Percentiles rank a stretch among this genome's conserved stretches.
These are phyloP conservation scores for Xerophyta viscosa DNA, from an alignment of 106 monocot genomes.

Conservation along the genomic window DNA sequence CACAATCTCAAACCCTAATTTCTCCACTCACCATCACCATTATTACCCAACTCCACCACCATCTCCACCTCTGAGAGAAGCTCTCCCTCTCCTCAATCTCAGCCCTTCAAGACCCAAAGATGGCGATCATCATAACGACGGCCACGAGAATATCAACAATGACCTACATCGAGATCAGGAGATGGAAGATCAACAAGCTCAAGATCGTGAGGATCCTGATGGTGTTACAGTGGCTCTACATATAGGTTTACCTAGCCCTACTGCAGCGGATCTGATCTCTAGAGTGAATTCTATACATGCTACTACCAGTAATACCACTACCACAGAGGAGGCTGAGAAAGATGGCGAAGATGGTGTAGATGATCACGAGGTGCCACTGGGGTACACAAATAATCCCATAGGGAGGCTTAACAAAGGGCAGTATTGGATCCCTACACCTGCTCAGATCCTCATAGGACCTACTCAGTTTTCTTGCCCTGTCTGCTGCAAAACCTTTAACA, in stretches of 20 bases:
- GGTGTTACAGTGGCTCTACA: slow-evolving; percentile 25
- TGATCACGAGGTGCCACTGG: too few relatives aligned
- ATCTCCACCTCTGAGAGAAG: slow-evolving; percentile 20
- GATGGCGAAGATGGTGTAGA: not conserved
- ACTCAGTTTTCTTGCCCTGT: slow-evolving; percentile 12
- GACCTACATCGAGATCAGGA: not conserved
- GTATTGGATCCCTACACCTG: slow-evolving; percentile 11
- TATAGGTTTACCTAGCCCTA: slow-evolving; percentile 24
- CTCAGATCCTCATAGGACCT: slow-evolving; percentile 13
- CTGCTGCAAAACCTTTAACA: slow-evolving; percentile 12
- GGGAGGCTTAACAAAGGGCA: slow-evolving; percentile 8
- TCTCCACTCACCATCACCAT: not conserved
- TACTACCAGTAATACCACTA: too few relatives aligned
- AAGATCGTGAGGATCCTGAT: slow-evolving; percentile 1
- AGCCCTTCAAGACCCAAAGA: slow-evolving; percentile 7
- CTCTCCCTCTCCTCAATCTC: slow-evolving; percentile 23
- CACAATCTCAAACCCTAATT: slow-evolving; percentile 5
- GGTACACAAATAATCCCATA: not conserved
- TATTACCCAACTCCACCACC: slow-evolving; percentile 3
- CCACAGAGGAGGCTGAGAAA: not conserved
- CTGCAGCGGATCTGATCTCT: slow-evolving; percentile 10
- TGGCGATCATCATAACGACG: not conserved
- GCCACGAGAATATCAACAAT: too few relatives aligned
- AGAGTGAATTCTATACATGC: not conserved
- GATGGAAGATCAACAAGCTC: not conserved